Percentiles rank a stretch among this genome's conserved stretches.
phyloP scores from a whole-genome alignment of 441 rosid genomes.

The Pelargonium fulgidum region DNA sequence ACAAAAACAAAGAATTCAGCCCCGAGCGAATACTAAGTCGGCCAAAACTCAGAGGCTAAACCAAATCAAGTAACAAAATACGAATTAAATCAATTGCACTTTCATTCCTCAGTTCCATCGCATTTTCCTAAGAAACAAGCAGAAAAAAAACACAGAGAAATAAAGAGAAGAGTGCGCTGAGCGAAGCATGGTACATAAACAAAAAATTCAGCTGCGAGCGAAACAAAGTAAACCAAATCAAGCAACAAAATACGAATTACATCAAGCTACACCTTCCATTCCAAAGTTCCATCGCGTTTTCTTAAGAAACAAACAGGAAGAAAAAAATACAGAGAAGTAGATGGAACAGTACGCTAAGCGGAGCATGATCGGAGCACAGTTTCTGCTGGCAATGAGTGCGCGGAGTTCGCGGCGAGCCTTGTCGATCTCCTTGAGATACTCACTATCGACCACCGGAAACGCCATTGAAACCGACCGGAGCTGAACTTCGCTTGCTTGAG shows the following conservation, averaged over 20 bases:
- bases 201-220: not conserved
- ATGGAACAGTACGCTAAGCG: slow-evolving; percentile 59
- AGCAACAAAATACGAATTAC: not conserved
- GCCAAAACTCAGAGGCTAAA: not conserved
- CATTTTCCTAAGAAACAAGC: slow-evolving; percentile 9
- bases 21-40: too few species aligned
- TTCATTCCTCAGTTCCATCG: not conserved
- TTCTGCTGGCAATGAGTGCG: slow-evolving; percentile 66
- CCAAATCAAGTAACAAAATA: not conserved
- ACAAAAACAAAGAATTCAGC: not conserved
- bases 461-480: slow-evolving; percentile 43
- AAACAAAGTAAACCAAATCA: not conserved
- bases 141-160: not conserved
- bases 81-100: not conserved
- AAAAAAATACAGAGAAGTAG: not conserved
- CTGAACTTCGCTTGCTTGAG: not conserved
- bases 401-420: slow-evolving; percentile 93
- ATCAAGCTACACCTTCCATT: not conserved
- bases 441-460: slow-evolving; percentile 64
- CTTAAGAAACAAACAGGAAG: slow-evolving; percentile 3
- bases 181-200: not conserved
- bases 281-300: not conserved
- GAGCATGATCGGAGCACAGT: slow-evolving; percentile 95
- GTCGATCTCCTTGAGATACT: slow-evolving; percentile 71
- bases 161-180: not conserved